Conservation (phyloP, 2,329 filamentous ascomycete genomes). For the Nemania sp. region DNA sequence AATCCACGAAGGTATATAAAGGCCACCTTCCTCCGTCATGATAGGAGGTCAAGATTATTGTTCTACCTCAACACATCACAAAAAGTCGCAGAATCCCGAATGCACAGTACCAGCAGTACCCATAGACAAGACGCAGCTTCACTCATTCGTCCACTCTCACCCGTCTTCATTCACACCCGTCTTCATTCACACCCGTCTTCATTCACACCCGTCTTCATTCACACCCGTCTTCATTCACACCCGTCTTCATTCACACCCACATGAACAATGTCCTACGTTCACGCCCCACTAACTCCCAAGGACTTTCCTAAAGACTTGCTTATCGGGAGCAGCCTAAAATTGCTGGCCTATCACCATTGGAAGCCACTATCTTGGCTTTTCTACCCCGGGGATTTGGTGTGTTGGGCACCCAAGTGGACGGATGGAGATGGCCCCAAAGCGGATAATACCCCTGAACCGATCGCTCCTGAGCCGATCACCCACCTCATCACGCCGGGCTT, state of each 20-base stretch:
- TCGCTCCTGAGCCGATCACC: no score
- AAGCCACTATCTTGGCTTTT: constrained; percentile 2
- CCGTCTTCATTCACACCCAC: background rate
- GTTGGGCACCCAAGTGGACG: background rate
- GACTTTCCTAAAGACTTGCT: background rate
- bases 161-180: background rate
- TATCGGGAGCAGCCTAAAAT: background rate
- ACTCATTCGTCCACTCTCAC: no score
- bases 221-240: background rate
- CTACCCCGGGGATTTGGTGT: background rate
- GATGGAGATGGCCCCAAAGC: background rate
- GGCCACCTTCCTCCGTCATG: background rate
- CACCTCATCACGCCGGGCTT: background rate
- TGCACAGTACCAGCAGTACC: no score
- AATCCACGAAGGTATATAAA: no score
- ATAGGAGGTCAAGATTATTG: background rate
- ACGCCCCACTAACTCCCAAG: background rate
- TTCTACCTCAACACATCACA: background rate
- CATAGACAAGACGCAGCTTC: no score
- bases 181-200: background rate
- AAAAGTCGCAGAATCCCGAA: background rate
- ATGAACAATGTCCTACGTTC: background rate
- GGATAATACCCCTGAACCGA: background rate
- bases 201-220: background rate
- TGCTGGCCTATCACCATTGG: constrained; percentile 1